phyloP scores from a whole-genome alignment of 129 eudicot genomes.

The Arctium minus region DNA sequence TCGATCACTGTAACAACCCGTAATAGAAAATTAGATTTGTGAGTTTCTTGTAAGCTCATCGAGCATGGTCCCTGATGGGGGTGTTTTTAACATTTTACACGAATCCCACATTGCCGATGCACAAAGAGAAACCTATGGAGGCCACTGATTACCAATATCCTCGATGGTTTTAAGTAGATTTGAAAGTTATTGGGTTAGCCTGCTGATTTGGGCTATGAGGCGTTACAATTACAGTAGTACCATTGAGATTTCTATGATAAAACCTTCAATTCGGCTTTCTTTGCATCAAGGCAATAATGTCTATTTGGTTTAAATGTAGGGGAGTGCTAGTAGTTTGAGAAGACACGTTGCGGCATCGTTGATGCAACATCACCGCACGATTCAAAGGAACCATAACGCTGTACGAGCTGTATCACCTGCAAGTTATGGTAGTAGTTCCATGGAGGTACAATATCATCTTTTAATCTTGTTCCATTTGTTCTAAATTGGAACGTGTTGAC shows the following conservation, averaged over 20 bases:
- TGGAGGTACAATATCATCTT: conserved; percentile 65
- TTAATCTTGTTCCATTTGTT: neutral
- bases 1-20: too few relatives aligned
- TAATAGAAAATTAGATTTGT: too few relatives aligned
- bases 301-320: conserved; percentile 48
- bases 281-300: neutral
- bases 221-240: neutral
- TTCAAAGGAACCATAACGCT: conserved; percentile 52
- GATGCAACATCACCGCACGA: conserved; percentile 78
- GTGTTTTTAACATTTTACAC: too few relatives aligned
- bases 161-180: neutral
- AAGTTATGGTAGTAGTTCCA: conserved; percentile 90
- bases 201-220: neutral
- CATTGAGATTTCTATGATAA: neutral
- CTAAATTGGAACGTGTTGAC: neutral
- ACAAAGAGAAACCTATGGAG: neutral
- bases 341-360: conserved; percentile 82
- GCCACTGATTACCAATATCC: neutral
- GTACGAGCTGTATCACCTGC: conserved; percentile 81
- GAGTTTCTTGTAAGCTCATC: too few relatives aligned
- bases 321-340: conserved; percentile 81
- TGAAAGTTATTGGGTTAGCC: neutral
- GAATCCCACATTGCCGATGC: too few relatives aligned
- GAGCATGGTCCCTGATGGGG: too few relatives aligned
- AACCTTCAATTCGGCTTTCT: neutral